Evolutionary conservation across 1,284 basidiomycete genomes (phyloP).

Genomic region (Wallemia ichthyophaga): DNA sequence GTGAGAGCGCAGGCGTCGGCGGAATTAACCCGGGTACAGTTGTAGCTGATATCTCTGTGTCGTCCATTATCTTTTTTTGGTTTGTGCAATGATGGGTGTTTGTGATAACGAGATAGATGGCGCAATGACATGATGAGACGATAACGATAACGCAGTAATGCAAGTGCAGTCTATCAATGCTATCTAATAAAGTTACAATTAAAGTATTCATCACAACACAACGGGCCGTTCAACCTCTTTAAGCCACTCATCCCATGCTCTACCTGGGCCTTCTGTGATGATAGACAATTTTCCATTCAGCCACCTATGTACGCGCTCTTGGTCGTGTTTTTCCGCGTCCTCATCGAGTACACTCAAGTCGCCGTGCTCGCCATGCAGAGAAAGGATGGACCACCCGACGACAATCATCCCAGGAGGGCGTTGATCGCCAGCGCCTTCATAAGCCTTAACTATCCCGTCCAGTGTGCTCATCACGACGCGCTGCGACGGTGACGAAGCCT

Average conservation of each 20-base stretch:
- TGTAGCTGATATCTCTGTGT: background rate
- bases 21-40: background rate
- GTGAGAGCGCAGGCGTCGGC: background rate
- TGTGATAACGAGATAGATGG: too few species aligned
- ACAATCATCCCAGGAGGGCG: slow-evolving; percentile 86
- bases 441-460: slow-evolving; percentile 32
- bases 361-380: slow-evolving; percentile 21
- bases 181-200: too few species aligned
- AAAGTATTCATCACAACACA: too few species aligned
- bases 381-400: slow-evolving; percentile 49
- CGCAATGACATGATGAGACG: too few species aligned
- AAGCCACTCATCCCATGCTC: slow-evolving; percentile 11
- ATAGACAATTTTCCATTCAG: slow-evolving; percentile 10
- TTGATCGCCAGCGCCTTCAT: slow-evolving; percentile 52
- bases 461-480: slow-evolving; percentile 54
- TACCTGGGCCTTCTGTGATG: slow-evolving; percentile 13
- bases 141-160: too few species aligned
- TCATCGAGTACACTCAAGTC: slow-evolving; percentile 22
- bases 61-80: too few species aligned
- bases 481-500: slow-evolving; percentile 74
- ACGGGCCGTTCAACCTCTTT: background rate
- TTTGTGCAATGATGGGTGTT: too few species aligned
- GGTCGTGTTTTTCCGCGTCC: slow-evolving; percentile 9
- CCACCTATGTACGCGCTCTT: slow-evolving; percentile 13
- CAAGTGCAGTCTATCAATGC: background rate